These are phyloP conservation scores for Xylaria sp. DNA, from an alignment of 2,329 filamentous ascomycete genomes.

Conservation along the genomic window DNA sequence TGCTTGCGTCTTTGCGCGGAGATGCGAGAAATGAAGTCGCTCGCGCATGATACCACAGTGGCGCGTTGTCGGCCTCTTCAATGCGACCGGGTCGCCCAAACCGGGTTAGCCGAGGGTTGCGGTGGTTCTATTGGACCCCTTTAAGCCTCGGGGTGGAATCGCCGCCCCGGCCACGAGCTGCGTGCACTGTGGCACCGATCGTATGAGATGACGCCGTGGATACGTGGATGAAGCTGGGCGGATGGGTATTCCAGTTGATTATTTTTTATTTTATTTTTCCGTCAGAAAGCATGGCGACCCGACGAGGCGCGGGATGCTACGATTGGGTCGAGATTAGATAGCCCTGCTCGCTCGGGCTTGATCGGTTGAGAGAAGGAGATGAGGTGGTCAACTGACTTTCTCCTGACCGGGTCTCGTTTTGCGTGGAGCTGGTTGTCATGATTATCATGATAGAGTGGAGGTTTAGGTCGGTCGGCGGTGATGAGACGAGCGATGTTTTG, in stretches of 20 bases:
- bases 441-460: neutral
- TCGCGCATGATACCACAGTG: conserved; percentile 1
- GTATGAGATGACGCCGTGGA: neutral
- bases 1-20: neutral
- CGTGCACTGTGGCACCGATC: neutral
- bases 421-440: neutral
- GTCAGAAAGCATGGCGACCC: too few species aligned
- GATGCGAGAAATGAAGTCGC: neutral
- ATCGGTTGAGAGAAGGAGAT: too few species aligned
- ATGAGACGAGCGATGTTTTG: neutral
- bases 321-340: neutral
- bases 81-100: neutral
- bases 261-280: too few species aligned
- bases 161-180: neutral
- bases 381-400: neutral
- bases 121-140: conserved; percentile 4
- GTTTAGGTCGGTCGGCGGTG: neutral
- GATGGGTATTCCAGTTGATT: too few species aligned
- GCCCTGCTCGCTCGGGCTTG: neutral
- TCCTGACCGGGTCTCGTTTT: neutral
- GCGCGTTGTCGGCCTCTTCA: neutral
- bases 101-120: neutral
- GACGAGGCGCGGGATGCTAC: neutral
- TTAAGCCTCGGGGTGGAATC: neutral
- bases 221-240: neutral